Conservation (phyloP, 1,139 yeast species). For the Scheffersomyces insectosa region DNA sequence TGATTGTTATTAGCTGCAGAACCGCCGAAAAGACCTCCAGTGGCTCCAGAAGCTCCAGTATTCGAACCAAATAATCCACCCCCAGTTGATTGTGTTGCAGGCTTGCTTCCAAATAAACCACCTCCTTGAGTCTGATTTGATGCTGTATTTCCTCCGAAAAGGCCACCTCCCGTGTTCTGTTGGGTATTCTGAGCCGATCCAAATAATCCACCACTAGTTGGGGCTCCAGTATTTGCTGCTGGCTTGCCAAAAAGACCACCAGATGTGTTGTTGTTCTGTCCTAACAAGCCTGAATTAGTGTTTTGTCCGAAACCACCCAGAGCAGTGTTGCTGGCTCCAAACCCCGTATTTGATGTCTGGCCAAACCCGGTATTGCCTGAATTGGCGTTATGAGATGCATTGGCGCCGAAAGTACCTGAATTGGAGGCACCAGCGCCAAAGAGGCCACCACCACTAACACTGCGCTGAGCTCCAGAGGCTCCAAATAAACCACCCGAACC, state of each 20-base stretch:
- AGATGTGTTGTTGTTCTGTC: background rate
- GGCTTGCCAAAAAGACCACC: conserved; percentile 1
- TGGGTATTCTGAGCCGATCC: background rate
- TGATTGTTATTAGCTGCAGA: background rate
- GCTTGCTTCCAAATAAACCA: conserved; percentile 14
- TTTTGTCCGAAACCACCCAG: background rate
- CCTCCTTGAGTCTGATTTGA: conserved; percentile 12
- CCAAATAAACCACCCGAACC: too few relatives aligned
- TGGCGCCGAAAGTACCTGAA: too few relatives aligned
- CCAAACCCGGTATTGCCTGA: background rate
- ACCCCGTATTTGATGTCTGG: background rate
- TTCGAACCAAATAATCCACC: conserved; percentile 11
- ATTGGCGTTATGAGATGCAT: too few relatives aligned
- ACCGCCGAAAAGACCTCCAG: conserved; percentile 7
- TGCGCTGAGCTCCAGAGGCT: too few relatives aligned
- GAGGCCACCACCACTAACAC: too few relatives aligned
- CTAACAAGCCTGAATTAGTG: background rate
- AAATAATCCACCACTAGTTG: background rate
- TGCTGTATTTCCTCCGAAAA: conserved; percentile 7
- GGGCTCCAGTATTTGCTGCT: too few relatives aligned
- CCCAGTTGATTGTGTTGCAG: conserved; percentile 5
- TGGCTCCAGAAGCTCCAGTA: conserved; percentile 3
- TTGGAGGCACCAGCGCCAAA: too few relatives aligned
- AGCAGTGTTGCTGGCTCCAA: background rate
- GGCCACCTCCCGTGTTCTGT: conserved; percentile 5